Conservation (phyloP, 2,329 filamentous ascomycete genomes). For the Ceratocystis harringtonii region DNA sequence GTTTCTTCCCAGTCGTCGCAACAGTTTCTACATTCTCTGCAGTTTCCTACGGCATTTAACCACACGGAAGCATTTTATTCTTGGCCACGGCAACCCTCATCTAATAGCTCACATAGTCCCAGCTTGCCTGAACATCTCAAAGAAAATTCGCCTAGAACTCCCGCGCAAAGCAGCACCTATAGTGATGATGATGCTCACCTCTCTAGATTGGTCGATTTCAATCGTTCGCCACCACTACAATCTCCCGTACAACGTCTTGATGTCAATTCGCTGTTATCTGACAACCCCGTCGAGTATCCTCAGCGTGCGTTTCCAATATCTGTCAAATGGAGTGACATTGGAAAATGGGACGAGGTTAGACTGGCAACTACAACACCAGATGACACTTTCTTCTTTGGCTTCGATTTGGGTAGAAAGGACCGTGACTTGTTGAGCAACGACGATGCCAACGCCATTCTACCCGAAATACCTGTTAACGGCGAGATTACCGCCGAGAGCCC, state of each 20-base stretch:
- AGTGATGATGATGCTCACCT: constrained; percentile 25
- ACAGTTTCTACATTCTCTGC: not conserved
- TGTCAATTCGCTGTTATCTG: constrained; percentile 48
- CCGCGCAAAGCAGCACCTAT: constrained; percentile 28
- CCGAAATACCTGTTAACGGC: constrained; percentile 21
- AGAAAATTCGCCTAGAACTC: constrained; percentile 27
- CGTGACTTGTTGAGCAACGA: constrained; percentile 56
- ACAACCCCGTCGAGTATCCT: constrained; percentile 25
- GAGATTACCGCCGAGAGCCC: constrained; percentile 15
- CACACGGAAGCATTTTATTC: not conserved
- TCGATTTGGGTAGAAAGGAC: constrained; percentile 56
- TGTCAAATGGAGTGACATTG: constrained; percentile 8
- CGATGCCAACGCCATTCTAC: constrained; percentile 49
- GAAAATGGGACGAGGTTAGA: constrained; percentile 7
- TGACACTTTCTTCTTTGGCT: constrained; percentile 44
- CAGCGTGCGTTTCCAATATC: constrained; percentile 7
- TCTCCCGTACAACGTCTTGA: constrained; percentile 34
- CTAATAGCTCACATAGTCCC: constrained; percentile 5
- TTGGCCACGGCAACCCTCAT: constrained; percentile 8
- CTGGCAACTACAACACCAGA: constrained; percentile 18
- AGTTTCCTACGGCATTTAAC: not conserved
- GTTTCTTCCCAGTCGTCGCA: not conserved
- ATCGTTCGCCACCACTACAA: constrained; percentile 16
- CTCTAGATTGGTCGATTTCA: constrained; percentile 17
- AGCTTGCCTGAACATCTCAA: not conserved